Evolutionary conservation across 768 basidiomycete genomes (phyloP), one percentile per base, ranked within the genome.

Genomic region (Boletus vermiculosoides): DNA sequence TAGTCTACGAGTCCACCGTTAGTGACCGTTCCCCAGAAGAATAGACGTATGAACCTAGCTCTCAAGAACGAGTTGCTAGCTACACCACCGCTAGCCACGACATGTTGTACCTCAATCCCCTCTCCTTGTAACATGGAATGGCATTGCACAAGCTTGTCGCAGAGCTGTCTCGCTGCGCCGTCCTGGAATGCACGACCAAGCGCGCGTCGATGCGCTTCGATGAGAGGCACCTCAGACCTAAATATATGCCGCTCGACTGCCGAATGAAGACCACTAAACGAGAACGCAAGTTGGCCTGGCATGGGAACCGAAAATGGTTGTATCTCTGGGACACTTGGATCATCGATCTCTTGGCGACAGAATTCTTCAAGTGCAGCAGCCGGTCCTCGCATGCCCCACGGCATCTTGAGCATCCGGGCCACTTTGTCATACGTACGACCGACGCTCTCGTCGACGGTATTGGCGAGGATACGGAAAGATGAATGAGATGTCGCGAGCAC

Each of bases 71-170:
- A 45, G 63, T 99, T 99, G 62, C 92, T 92, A 16, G 95, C 96
- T 0, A 99, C 96, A 2, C 96, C 96, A 0, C 96, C 96, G 56
- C 92, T 93, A 16, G 90, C 85, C 1, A 97, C 91, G 25, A 98
- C 61, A 52, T 86, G 77, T 12, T 69, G 71, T 4, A 91, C 72
- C 9, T 63, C 51, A 1, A 85, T 69, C n/a, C 74, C 79, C 23
- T 73, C 64, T 39, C 86, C 59, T 1, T 77, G 87, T 22, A 89
- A 73, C 46, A 61, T 54, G 10, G 65, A 52, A 50, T 63, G 63
- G 18, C 71, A 66, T 6, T 59, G 58, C 2, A 68, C 52, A 11
- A 96, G 74, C 73, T 95, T 97, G 45, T 84, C 82, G 63, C 85
- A 85, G 0, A 98, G 76, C 50, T 95, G 93, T 9, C 67, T 75